Evolutionary conservation across 176 grass and related monocot species (phyloP), one percentile per base, ranked within the genome.

Genomic region (Oryza glumipatula): DNA sequence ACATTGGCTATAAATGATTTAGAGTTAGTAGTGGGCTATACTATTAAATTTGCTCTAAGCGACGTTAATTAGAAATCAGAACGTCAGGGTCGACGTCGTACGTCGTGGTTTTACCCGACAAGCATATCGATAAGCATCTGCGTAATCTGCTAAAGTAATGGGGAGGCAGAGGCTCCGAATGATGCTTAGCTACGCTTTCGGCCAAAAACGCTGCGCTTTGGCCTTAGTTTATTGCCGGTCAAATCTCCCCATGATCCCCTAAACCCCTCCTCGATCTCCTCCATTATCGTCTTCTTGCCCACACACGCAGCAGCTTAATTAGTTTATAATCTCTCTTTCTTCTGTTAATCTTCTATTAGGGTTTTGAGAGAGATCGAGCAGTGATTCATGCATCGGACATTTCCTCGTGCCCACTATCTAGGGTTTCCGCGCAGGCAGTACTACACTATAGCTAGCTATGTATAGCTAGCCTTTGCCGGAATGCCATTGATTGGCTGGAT

Each of bases 181-280:
- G 69, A 90, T 80, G 73, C 80, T 61, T 44, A 30, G 10, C 88
- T 65, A 70, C 64, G 70, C 89, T 87, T 87, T 84, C 84, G 80
- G 80, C 89, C 89, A 83, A 67, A 33, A 54, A 67, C 68, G 1
- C 80, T 41, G 74, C 68, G 21, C 75, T 87, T 83, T 83, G 3
- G 38, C 2, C 11, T 72, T 83, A 64, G 84, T 83, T 86, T 83
- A 83, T 39, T 75, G 79, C 5, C 70, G 41, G 75, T 90, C 88
- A 90, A 83, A 90, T 87, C 68, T 5, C 33, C 33, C 26, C 47
- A 75, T 90, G 75, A 90, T 90, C 84, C 88, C 88, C 84, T 69
- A 75, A 90, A 90, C 80, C 68, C 88, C 82, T 89, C 88, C 84
- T 87, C 84, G 80, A 90, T 90, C 84, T 51, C 48, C 61, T 63